These are phyloP conservation scores for Esteya vermicola DNA, from an alignment of 2,329 filamentous ascomycete genomes.

Conservation along the genomic window DNA sequence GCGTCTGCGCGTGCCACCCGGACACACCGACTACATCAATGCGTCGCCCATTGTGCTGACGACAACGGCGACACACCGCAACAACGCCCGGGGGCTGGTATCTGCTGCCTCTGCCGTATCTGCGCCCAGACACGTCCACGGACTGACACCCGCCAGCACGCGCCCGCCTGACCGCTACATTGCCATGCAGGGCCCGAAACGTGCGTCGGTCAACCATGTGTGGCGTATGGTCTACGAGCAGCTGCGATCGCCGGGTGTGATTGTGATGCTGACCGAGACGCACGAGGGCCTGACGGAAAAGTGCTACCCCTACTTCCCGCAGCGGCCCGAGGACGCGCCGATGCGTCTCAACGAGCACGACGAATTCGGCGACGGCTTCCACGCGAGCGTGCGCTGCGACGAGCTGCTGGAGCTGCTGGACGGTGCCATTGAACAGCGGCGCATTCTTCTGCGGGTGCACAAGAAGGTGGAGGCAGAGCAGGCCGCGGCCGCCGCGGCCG, in stretches of 20 bases:
- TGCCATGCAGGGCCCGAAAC: slow-evolving; percentile 83
- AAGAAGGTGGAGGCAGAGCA: too few relatives aligned
- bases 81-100: too few relatives aligned
- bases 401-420: slow-evolving; percentile 38
- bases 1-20: slow-evolving; percentile 61
- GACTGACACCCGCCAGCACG: slow-evolving; percentile 9
- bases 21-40: slow-evolving; percentile 66
- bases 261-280: slow-evolving; percentile 90
- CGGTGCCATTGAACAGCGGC: slow-evolving; percentile 58
- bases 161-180: slow-evolving; percentile 52
- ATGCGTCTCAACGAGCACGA: slow-evolving; percentile 48
- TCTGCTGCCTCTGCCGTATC: too few relatives aligned
- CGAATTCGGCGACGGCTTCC: slow-evolving; percentile 52
- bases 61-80: slow-evolving; percentile 19
- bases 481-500: too few relatives aligned
- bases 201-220: slow-evolving; percentile 61
- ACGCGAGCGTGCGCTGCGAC: slow-evolving; percentile 55
- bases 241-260: slow-evolving; percentile 54
- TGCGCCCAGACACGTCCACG: too few relatives aligned
- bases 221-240: slow-evolving; percentile 95
- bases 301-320: slow-evolving; percentile 79
- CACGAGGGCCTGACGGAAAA: slow-evolving; percentile 67
- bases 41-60: slow-evolving; percentile 55
- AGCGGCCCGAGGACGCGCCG: slow-evolving; percentile 30
- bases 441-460: slow-evolving; percentile 44